phyloP scores from a whole-genome alignment of 108 stramenopile species.

The Nitzschia sp. region DNA sequence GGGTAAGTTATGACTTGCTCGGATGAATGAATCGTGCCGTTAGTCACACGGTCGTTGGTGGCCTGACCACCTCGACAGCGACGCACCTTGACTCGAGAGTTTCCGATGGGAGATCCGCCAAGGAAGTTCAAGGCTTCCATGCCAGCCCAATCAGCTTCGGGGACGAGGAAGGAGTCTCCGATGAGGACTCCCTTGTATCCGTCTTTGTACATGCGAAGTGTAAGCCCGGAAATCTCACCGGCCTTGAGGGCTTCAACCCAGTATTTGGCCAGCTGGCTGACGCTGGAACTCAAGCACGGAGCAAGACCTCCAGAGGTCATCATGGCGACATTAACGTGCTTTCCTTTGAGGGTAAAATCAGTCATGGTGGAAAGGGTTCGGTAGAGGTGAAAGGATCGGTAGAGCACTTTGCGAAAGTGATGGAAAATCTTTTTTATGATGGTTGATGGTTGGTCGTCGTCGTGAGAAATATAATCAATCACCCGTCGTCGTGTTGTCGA shows the following conservation, averaged over 20 bases:
- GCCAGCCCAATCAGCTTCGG: slow-evolving; percentile 54
- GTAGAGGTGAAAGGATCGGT: not conserved
- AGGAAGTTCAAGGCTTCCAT: slow-evolving; percentile 67
- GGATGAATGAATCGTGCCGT: not conserved
- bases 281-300: slow-evolving; percentile 79
- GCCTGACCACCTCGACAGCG: not conserved
- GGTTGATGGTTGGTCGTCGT: not conserved
- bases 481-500: no score
- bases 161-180: slow-evolving; percentile 77
- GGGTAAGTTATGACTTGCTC: not conserved
- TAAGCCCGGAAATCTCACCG: slow-evolving; percentile 74
- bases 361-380: slow-evolving; percentile 5
- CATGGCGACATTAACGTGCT: slow-evolving; percentile 87
- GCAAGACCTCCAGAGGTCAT: slow-evolving; percentile 91
- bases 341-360: slow-evolving; percentile 25
- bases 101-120: slow-evolving; percentile 89
- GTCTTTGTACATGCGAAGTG: slow-evolving; percentile 80
- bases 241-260: slow-evolving; percentile 74
- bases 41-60: no score
- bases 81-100: slow-evolving; percentile 91
- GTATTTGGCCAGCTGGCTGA: slow-evolving; percentile 73
- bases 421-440: not conserved
- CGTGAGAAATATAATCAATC: not conserved
- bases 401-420: not conserved
- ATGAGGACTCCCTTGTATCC: slow-evolving; percentile 89